phyloP scores from a whole-genome alignment of 495 filamentous ascomycete species.

The Aspergillus taichungensis region DNA sequence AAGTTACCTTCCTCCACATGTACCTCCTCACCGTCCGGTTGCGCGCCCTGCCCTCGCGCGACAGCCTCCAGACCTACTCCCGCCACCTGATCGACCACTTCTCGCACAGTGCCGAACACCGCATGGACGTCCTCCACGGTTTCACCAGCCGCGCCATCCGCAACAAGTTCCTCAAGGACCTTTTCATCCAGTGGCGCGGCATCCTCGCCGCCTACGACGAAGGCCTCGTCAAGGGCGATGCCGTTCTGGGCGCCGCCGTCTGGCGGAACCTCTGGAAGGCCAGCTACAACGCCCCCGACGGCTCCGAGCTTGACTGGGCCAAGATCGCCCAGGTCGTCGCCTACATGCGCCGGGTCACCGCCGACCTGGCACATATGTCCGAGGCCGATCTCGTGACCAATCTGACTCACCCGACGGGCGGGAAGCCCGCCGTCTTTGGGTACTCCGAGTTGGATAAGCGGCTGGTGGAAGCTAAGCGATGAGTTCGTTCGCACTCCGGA shows the following conservation, averaged over 20 bases:
- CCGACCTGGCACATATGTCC: constrained; percentile 50
- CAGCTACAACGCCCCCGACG: constrained; percentile 28
- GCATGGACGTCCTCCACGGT: constrained; percentile 68
- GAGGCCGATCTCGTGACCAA: constrained; percentile 47
- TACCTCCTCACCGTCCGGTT: constrained; percentile 86
- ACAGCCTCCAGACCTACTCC: constrained; percentile 52
- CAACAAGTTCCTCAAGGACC: constrained; percentile 82
- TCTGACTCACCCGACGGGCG: constrained; percentile 12
- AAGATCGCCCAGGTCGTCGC: constrained; percentile 64
- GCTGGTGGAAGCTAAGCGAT: constrained; percentile 23
- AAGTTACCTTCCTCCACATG: constrained; percentile 92
- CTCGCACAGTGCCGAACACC: constrained; percentile 82
- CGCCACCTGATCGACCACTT: constrained; percentile 84
- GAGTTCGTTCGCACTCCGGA: background rate
- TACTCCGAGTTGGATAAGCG: constrained; percentile 25
- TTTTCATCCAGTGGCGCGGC: constrained; percentile 88
- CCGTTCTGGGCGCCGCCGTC: constrained; percentile 75
- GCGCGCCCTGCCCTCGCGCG: constrained; percentile 57
- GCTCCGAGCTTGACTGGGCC: constrained; percentile 56
- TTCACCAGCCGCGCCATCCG: constrained; percentile 55
- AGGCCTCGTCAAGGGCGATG: constrained; percentile 71
- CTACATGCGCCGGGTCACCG: constrained; percentile 65
- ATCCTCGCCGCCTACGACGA: constrained; percentile 79
- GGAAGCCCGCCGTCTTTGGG: constrained; percentile 26
- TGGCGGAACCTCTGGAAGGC: constrained; percentile 93